Evolutionary conservation across 768 basidiomycete genomes (phyloP), one percentile per base, ranked within the genome.

Genomic region (Terana coerulea): DNA sequence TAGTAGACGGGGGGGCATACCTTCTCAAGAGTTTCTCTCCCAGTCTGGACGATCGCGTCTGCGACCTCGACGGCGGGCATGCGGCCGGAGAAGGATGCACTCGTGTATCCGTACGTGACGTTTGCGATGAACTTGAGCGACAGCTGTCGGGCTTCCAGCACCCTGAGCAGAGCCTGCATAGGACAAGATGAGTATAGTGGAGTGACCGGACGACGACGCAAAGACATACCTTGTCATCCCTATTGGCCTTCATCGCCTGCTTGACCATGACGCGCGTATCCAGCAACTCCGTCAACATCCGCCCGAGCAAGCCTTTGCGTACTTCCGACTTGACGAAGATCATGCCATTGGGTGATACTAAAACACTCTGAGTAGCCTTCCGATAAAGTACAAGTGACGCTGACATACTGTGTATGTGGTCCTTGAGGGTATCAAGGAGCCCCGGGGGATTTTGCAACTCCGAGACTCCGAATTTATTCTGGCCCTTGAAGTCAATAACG

Each of bases 11-110:
- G 17, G 14, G 29, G 19, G 59, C 71, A 8, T 33, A 88, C 95
- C 80, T 93, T 91, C 68, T 98, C 95, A 19, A 98, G 72, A 0
- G 92, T 98, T 69, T 98, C 95, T 34, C 97, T 77, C 5, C 97
- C 95, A 36, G 83, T 95, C 70, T 98, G 94, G 0, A 99, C 95
- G 59, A 98, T 98, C 51, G 92, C 92, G 61, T 99, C 97, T 0
- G 97, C 97, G 34, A 99, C 92, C 66, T 98, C 95, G 17, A 98
- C 95, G 9, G 91, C 92, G 21, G 97, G 97, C 97, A 99, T 98
- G 42, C 97, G 77, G 2, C 97, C 97, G 14, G 95, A 98, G 63
- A 84, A 97, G 1, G 89, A 88, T 2, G 97, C 97, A 53, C 88
- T 79, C 0, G 95, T 98, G 64, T 99, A 98, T 0, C 97, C 95